phyloP scores from a whole-genome alignment of 2,329 filamentous ascomycete genomes.

The Grosmannia huntii region DNA sequence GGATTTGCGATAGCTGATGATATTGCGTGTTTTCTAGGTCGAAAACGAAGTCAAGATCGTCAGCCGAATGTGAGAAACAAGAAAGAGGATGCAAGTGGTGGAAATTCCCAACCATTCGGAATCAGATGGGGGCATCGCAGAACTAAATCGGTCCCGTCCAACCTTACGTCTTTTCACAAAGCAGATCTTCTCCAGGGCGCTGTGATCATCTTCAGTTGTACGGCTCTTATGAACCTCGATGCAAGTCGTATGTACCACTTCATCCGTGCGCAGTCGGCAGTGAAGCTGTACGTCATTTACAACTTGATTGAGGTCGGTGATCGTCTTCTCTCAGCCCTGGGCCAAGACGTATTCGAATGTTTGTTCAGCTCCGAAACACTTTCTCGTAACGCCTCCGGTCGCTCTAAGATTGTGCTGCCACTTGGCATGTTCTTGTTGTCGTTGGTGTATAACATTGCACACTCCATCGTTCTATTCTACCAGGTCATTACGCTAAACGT shows the following conservation, averaged over 20 bases:
- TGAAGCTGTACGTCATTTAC: slow-evolving; percentile 98
- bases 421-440: slow-evolving; percentile 85
- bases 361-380: slow-evolving; percentile 88
- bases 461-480: slow-evolving; percentile 83
- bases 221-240: slow-evolving; percentile 79
- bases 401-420: slow-evolving; percentile 80
- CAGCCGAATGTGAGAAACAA: not conserved
- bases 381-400: slow-evolving; percentile 73
- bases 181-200: slow-evolving; percentile 86
- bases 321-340: slow-evolving; percentile 76
- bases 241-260: slow-evolving; percentile 97
- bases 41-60: not conserved
- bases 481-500: slow-evolving; percentile 97
- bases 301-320: slow-evolving; percentile 93
- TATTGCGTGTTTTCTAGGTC: not conserved
- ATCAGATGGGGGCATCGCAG: slow-evolving; percentile 34
- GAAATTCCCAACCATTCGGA: not conserved
- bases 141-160: slow-evolving; percentile 74
- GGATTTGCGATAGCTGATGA: not conserved
- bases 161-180: slow-evolving; percentile 78
- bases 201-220: slow-evolving; percentile 74
- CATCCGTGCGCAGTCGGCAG: slow-evolving; percentile 88
- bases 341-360: slow-evolving; percentile 93
- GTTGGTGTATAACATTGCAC: slow-evolving; percentile 74
- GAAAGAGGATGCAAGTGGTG: not conserved